A percentile compares a stretch with the other conserved stretches of the same genome.
Conservation (phyloP, 176 grass and related monocot genomes). For the Elymus sibiricus region DNA sequence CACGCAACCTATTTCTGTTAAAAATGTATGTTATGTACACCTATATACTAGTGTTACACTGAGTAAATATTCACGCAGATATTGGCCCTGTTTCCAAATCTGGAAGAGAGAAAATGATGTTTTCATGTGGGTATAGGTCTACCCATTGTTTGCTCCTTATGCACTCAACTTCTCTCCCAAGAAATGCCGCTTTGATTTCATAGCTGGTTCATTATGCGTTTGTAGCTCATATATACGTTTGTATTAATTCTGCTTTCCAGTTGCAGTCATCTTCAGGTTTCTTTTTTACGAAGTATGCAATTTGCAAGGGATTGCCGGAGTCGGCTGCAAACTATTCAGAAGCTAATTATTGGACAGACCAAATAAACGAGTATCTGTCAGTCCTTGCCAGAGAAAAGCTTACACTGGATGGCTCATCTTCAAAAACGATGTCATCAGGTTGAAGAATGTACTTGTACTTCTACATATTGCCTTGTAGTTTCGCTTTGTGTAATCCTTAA, state of each 20-base stretch:
- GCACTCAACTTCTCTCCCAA: not conserved
- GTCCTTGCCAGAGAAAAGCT: conserved; percentile 44
- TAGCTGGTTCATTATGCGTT: not conserved
- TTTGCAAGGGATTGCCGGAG: conserved; percentile 28
- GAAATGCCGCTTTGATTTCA: not conserved
- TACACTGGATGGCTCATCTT: conserved; percentile 35
- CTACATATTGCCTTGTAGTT: conserved; percentile 14
- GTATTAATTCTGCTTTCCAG: conserved; percentile 23
- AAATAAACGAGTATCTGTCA: conserved; percentile 54
- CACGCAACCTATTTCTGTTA: not conserved
- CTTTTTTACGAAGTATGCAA: conserved; percentile 51
- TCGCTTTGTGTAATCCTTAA: conserved; percentile 11
- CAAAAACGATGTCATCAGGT: conserved; percentile 43
- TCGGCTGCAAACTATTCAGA: conserved; percentile 17
- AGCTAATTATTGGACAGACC: conserved; percentile 54
- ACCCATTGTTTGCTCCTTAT: not conserved
- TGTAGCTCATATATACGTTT: conserved; percentile 1
- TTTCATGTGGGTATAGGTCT: not conserved
- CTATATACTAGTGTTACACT: not conserved
- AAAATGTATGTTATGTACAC: not conserved
- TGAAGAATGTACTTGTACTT: conserved; percentile 5
- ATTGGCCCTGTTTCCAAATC: not conserved
- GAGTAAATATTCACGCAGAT: not conserved
- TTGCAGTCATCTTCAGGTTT: conserved; percentile 43
- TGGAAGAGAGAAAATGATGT: not conserved